phyloP scores from a whole-genome alignment of 331 rosid genomes.

The Phaseolus coccineus region DNA sequence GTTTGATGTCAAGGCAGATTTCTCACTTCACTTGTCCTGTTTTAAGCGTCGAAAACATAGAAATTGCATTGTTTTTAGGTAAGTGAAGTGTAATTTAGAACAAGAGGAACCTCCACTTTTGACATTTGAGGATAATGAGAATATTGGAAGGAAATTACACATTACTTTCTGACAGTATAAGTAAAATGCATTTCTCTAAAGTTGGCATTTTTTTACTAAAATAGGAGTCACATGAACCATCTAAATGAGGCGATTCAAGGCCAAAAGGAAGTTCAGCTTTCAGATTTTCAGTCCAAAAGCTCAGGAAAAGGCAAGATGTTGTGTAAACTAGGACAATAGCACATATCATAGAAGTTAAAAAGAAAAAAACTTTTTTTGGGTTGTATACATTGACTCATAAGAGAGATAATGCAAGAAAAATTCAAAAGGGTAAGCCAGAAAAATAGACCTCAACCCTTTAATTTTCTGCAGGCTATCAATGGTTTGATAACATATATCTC shows the following conservation, averaged over 20 bases:
- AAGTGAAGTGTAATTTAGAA: neutral
- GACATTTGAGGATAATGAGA: neutral
- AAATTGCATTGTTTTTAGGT: neutral
- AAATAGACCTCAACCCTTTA: constrained; percentile 64
- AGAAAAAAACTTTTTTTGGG: neutral
- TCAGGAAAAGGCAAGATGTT: neutral
- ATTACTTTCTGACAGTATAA: neutral
- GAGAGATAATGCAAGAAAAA: constrained; percentile 33
- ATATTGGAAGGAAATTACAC: neutral
- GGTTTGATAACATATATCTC: constrained; percentile 54
- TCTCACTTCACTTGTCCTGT: neutral
- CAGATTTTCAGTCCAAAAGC: constrained; percentile 3
- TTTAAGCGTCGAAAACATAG: neutral
- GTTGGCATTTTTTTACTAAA: neutral
- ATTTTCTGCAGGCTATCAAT: constrained; percentile 47
- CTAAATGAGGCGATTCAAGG: constrained; percentile 44
- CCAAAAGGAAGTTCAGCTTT: constrained; percentile 4
- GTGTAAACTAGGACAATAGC: constrained; percentile 34
- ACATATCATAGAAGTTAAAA: constrained; percentile 43
- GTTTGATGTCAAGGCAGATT: neutral
- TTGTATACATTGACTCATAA: constrained; percentile 45
- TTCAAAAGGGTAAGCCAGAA: constrained; percentile 60
- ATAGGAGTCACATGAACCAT: constrained; percentile 8
- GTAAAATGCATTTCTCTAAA: constrained; percentile 4
- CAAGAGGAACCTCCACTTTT: neutral